Evolutionary conservation across 257 asterid species (phyloP), one percentile per base, ranked within the genome.

Genomic region (Solanum pennellii): DNA sequence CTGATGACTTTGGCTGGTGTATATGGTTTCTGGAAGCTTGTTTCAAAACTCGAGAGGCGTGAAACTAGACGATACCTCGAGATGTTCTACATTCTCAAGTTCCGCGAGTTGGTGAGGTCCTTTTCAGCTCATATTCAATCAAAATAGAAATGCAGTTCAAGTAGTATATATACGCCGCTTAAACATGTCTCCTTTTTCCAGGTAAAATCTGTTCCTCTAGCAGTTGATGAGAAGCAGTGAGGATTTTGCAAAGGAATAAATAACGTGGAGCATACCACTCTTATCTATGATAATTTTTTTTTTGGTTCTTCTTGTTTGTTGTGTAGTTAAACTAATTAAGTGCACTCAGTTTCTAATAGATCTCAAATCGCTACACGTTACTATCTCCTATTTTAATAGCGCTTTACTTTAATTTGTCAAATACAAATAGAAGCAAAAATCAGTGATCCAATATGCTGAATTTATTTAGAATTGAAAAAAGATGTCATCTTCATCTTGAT

Each of bases 31-130:
- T 97, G 99, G 99, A 96, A 95, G 88, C 85, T 93, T 42, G 99
- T 95, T 3, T 96, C 99, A 5, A 97, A 96, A 71, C 95, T 97
- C 0, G 98, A 96, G 79, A 94, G 99, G 92, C 98, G 96, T 4
- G 99, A 97, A 92, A 96, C 94, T 20, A 95, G 98, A 82, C 93
- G 99, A 12, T 96, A 97, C 86, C 95, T 97, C 16, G 99, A 96
- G 94, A 97, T 97, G 99, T 96, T 97, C 90, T 96, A 95, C 93
- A 97, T 96, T 89, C 98, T 97, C 92, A 96, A 97, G 91, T 91
- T 92, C 87, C 99, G 99, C 0, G 92, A 94, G 74, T 87, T 97
- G 95, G 99, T 97, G 74, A 93, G 96, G 84, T 56, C 29, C n/a
- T 23, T 35, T 74, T 79, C 49, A 6, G 44, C 83, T 49, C 87